Evolutionary conservation across 2,329 filamentous ascomycete genomes (phyloP).

Genomic region (Alternaria ethzedia): DNA sequence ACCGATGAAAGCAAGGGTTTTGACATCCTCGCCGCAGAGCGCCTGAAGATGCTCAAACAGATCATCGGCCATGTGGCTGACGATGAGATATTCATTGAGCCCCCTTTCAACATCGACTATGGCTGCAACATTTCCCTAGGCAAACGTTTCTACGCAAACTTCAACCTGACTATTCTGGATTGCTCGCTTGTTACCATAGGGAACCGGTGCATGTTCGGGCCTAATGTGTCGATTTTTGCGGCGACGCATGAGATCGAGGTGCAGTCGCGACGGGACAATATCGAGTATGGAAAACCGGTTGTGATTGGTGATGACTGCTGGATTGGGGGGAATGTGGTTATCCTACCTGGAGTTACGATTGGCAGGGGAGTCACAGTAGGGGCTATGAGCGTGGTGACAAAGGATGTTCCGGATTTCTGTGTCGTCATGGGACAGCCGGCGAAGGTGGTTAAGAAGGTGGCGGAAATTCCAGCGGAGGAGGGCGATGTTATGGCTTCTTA

Average conservation of each 20-base stretch:
- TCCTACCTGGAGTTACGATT: conserved; percentile 79
- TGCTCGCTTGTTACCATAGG: conserved; percentile 61
- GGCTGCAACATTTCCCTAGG: conserved; percentile 70
- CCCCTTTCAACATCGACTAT: conserved; percentile 68
- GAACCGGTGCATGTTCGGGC: conserved; percentile 59
- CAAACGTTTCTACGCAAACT: conserved; percentile 68
- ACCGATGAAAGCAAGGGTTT: conserved; percentile 27
- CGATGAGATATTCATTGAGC: conserved; percentile 60
- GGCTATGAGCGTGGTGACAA: conserved; percentile 84
- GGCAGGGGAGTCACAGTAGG: conserved; percentile 77
- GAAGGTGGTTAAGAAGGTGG: conserved; percentile 56
- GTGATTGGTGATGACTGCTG: conserved; percentile 54
- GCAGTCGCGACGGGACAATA: conserved; percentile 52
- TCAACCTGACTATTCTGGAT: conserved; percentile 61
- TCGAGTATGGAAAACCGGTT: conserved; percentile 59
- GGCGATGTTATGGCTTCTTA: background rate
- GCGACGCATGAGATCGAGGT: conserved; percentile 62
- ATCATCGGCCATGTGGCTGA: conserved; percentile 45
- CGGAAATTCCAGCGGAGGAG: conserved; percentile 15
- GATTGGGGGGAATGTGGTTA: conserved; percentile 58
- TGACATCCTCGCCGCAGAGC: conserved; percentile 32
- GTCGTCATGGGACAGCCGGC: conserved; percentile 72
- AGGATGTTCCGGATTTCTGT: conserved; percentile 68
- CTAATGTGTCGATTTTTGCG: conserved; percentile 59
- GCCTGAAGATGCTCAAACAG: conserved; percentile 30